Percentiles rank a stretch among this genome's conserved stretches.
Conservation (phyloP, 768 basidiomycete species). For the Trametes punicea region DNA sequence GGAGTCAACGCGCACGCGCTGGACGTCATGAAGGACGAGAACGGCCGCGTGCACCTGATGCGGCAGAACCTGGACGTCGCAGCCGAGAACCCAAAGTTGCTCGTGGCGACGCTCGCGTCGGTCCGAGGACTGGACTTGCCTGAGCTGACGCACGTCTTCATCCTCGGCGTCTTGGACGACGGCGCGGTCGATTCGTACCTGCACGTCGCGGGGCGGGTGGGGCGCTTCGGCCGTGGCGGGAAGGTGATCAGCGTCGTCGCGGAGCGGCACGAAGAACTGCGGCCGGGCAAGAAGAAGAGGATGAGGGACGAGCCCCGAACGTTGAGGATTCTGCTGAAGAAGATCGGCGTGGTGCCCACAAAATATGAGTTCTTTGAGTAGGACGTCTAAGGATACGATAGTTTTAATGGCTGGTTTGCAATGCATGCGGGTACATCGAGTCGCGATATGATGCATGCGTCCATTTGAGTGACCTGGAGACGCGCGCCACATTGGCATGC, state of each 20-base stretch:
- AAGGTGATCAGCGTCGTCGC: slow-evolving; percentile 65
- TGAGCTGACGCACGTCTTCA: slow-evolving; percentile 69
- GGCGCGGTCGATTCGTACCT: slow-evolving; percentile 56
- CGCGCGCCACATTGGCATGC: slow-evolving; percentile 2
- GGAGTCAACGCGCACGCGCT: slow-evolving; percentile 66
- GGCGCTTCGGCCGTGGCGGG: slow-evolving; percentile 63
- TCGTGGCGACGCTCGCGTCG: slow-evolving; percentile 68
- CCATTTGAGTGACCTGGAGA: slow-evolving; percentile 3
- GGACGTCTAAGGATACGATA: not conserved
- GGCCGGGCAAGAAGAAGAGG: slow-evolving; percentile 25
- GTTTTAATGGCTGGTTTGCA: not conserved
- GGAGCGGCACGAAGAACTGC: slow-evolving; percentile 31
- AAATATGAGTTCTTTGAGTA: slow-evolving; percentile 53
- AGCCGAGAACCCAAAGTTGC: slow-evolving; percentile 54
- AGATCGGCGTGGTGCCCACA: slow-evolving; percentile 43
- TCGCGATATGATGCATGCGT: slow-evolving; percentile 4
- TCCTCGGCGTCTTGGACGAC: slow-evolving; percentile 58
- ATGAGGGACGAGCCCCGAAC: slow-evolving; percentile 34
- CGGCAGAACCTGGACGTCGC: slow-evolving; percentile 30
- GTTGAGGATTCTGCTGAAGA: slow-evolving; percentile 44
- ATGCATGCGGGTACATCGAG: not conserved
- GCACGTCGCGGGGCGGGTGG: slow-evolving; percentile 74
- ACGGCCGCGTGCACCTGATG: slow-evolving; percentile 43
- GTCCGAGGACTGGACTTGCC: slow-evolving; percentile 74
- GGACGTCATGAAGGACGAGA: slow-evolving; percentile 46